A percentile compares a stretch with the other conserved stretches of the same genome.
phyloP scores from a whole-genome alignment of 176 grass and related monocot species.

The Musa itinerans region DNA sequence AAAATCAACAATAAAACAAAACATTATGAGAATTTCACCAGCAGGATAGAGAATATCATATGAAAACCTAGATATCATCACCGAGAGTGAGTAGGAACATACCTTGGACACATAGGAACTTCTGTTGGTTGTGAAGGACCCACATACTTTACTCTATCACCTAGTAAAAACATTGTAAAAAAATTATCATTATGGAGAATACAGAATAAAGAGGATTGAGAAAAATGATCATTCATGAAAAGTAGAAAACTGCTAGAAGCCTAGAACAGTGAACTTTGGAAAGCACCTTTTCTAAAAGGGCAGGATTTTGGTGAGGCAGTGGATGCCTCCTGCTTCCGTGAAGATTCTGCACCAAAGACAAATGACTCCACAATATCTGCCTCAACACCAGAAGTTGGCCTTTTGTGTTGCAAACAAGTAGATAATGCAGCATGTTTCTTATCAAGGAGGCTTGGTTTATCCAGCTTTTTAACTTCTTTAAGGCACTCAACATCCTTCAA shows the following conservation, averaged over 20 bases:
- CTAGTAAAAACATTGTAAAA: not conserved
- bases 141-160: slow-evolving; percentile 12
- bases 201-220: not conserved
- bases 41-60: too few relatives aligned
- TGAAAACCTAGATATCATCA: not conserved
- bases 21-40: too few relatives aligned
- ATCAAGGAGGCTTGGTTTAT: slow-evolving; percentile 13
- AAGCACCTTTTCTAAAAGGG: slow-evolving; percentile 5
- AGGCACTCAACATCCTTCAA: slow-evolving; percentile 7
- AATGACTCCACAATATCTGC: slow-evolving; percentile 17
- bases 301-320: slow-evolving; percentile 5
- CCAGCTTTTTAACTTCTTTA: slow-evolving; percentile 10
- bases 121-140: slow-evolving; percentile 3
- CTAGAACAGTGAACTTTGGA: not conserved
- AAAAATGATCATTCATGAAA: not conserved
- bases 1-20: too few relatives aligned
- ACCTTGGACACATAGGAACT: not conserved
- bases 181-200: not conserved
- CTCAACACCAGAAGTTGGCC: slow-evolving; percentile 1
- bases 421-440: slow-evolving; percentile 12
- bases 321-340: slow-evolving; percentile 7
- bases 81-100: not conserved
- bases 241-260: not conserved
- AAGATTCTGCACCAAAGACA: slow-evolving; percentile 3
- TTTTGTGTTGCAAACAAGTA: slow-evolving; percentile 14